Percentiles rank a stretch among this genome's conserved stretches.
Conservation (phyloP, 306 rosid genomes). For the Trifolium repens region DNA sequence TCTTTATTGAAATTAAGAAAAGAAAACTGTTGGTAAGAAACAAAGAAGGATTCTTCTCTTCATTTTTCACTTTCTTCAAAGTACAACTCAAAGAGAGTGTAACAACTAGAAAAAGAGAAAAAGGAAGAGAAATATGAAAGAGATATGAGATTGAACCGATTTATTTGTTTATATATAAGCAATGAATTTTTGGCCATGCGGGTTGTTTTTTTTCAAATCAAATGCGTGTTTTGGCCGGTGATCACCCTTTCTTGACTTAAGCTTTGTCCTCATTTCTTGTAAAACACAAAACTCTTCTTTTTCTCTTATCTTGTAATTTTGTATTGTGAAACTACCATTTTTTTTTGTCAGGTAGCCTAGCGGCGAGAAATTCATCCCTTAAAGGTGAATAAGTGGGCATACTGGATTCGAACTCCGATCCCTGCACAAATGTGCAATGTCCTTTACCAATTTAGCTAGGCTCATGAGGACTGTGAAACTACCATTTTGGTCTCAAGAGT, state of each 20-base stretch:
- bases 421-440: too few species aligned
- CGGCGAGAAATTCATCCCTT: too few species aligned
- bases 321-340: too few species aligned
- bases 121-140: not conserved
- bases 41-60: not conserved
- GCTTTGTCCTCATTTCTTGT: not conserved
- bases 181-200: not conserved
- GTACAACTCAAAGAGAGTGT: not conserved
- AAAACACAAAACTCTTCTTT: constrained; percentile 2
- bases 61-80: not conserved
- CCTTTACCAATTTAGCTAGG: too few species aligned
- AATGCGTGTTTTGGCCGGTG: constrained; percentile 17
- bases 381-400: too few species aligned
- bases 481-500: too few species aligned
- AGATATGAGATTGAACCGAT: not conserved
- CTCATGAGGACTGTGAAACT: too few species aligned
- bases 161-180: not conserved
- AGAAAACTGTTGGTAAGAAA: not conserved
- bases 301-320: too few species aligned
- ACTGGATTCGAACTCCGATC: too few species aligned
- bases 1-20: not conserved
- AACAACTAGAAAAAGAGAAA: not conserved
- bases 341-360: too few species aligned
- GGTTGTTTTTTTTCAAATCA: not conserved
- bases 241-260: constrained; percentile 4